Evolutionary conservation across 139 green algal species (phyloP).

Genomic region (Haematococcus sp.): DNA sequence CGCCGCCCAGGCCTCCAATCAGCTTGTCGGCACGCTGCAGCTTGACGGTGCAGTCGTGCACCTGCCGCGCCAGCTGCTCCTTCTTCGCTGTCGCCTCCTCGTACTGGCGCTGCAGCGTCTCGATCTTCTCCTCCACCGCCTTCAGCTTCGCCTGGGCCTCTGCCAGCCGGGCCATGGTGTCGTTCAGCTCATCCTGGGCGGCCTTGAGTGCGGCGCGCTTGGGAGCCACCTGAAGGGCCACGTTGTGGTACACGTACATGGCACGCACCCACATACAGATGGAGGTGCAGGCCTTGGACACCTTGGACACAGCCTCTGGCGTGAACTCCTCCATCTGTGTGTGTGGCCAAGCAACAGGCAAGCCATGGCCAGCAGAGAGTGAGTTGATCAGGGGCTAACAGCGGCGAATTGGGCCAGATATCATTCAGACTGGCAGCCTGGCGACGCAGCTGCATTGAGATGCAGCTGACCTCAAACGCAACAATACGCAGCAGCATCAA

Average conservation of each 20-base stretch:
- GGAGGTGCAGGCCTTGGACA: constrained; percentile 85
- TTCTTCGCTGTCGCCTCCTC: constrained; percentile 74
- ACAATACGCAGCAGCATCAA: too few species aligned
- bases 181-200: constrained; percentile 51
- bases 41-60: constrained; percentile 32
- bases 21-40: constrained; percentile 69
- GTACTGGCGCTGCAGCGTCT: constrained; percentile 56
- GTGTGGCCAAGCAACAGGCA: too few species aligned
- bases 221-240: constrained; percentile 70
- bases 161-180: constrained; percentile 55
- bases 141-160: constrained; percentile 53
- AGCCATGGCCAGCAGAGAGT: not conserved
- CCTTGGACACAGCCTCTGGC: constrained; percentile 62
- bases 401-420: not conserved
- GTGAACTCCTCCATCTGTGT: constrained; percentile 69
- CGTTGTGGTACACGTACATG: constrained; percentile 83
- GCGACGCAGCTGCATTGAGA: too few species aligned
- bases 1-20: constrained; percentile 77
- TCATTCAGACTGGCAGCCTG: not conserved
- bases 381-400: not conserved
- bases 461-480: too few species aligned
- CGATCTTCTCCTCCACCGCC: constrained; percentile 74
- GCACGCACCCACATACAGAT: constrained; percentile 85
- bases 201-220: constrained; percentile 64
- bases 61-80: constrained; percentile 63